Evolutionary conservation across 2,329 filamentous ascomycete species (phyloP), one percentile per base, ranked within the genome.

Genomic region (Exophiala sideris): DNA sequence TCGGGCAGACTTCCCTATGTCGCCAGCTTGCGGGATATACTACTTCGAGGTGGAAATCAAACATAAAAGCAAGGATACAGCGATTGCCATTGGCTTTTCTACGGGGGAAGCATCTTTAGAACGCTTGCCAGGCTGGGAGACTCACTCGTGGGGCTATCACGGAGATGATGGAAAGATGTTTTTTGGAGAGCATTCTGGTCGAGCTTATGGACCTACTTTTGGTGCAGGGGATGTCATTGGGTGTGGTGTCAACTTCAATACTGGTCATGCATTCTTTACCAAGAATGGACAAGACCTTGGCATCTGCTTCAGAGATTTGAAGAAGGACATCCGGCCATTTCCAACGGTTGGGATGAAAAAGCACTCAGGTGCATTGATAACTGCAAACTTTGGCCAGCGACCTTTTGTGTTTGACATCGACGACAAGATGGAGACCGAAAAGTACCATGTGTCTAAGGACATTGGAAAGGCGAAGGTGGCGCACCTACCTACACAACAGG

Each of bases 341-440:
- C 83, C 83, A 1, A 80, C 79, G 0, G 76, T 86, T 16, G 83
- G 83, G n/a, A 81, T 86, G 78, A 86, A 85, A 71, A 84, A 82
- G 52, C 68, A 76, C 62, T 76, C 79, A 1, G 76, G 77, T 46
- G 81, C 84, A 52, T 80, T 81, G 57, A 64, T 86, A 18, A 75
- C 73, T 40, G 79, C 77, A 33, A 86, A 86, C 65, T 85, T 86
- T 67, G 83, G 83, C 33, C 81, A 83, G 70, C 81, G 80, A 49
- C 87, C 88, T 3, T 97, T 97, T 70, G 80, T 89, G 41, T 99
- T 87, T 72, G 89, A 96, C 68, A 97, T 99, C 63, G 89, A 96
- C 70, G 81, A 82, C 56, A 82, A 94, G 79, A 86, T 60, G 57
- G 65, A 88, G 82, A 75, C 77, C 62, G 85, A 90, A 69, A 81